Evolutionary conservation across 2,329 filamentous ascomycete genomes (phyloP).

Genomic region (Monosporascus sp.): DNA sequence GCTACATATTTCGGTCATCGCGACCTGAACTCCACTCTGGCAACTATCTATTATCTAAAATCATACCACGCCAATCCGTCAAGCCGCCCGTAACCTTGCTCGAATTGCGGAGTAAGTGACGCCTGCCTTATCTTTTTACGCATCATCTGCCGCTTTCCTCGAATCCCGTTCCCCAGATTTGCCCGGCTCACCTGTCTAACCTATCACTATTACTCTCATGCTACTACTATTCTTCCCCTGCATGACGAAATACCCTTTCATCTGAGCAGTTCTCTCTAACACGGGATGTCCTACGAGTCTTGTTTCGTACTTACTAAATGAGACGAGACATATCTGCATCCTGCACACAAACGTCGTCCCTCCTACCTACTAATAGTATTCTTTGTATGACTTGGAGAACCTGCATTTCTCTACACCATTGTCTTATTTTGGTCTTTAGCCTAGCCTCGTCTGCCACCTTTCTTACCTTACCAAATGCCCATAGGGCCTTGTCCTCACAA

Average conservation of each 20-base stretch:
- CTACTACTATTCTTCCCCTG: background rate
- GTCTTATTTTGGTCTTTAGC: background rate
- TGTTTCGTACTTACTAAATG: background rate
- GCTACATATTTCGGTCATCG: too few species aligned
- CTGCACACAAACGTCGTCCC: too few species aligned
- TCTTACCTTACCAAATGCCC: background rate
- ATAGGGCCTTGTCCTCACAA: background rate
- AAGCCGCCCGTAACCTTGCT: background rate
- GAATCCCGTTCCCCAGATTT: background rate
- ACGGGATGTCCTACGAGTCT: background rate
- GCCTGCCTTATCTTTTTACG: slow-evolving; percentile 1
- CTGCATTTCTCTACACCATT: background rate
- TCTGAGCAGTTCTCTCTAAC: background rate
- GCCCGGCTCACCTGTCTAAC: background rate
- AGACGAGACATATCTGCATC: background rate
- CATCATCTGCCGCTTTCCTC: background rate
- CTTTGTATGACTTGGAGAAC: background rate
- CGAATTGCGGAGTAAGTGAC: slow-evolving; percentile 12
- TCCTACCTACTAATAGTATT: background rate
- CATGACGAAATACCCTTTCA: too few species aligned
- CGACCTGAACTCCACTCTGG: background rate
- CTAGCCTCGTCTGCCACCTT: background rate
- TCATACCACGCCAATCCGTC: background rate
- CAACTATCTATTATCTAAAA: background rate
- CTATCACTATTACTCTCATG: background rate